Base-by-base conservation (phyloP, 352 stramenopile genomes). In the Phytophthora foliorum region DNA sequence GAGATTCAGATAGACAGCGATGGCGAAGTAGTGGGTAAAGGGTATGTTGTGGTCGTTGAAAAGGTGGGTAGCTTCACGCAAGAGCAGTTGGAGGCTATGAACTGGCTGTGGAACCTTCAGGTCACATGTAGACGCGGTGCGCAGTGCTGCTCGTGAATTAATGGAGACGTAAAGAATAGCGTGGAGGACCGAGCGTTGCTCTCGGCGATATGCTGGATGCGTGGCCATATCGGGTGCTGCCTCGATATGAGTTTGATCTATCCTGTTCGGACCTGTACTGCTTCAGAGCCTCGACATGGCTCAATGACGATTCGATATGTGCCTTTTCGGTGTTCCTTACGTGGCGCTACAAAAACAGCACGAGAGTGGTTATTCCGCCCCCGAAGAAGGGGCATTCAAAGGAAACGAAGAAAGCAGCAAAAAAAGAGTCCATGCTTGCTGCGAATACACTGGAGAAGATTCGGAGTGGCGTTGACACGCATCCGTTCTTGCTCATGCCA, bases 81-180 rank as follows among this genome's bases (percentile, higher is more conserved):
- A 59, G 25, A 38, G 24, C 38, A 60, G 38, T 9, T 67, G 36
- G 36, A 61, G 27, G 32, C 5, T 31, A 67, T 67, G 50, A 67
- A 61, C n/a, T 67, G 49, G 39, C 5, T 67, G n/a, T 61, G 59
- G 50, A 60, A 61, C 29, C 41, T 55, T 22, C 31, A 67, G 24
- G 22, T 1, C n/a, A 42, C 29, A n/a, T 67, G 59, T 25, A 10
- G 10, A 22, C 9, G 16, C 1, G 38, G 14, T n/a, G 38, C 8
- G 14, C 14, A 10, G 38, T 44, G 38, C 6, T 22, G 38, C 2
- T 22, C 38, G 14, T 44, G 16, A 16, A 19, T 44, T 10, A 8
- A 3, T 21, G 1, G 4, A 6, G 6, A 19, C 8, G 38, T 44
- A 16, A 44, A 44, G 17, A 6, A 7, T 7, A 10, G 0, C 6